Conservation (phyloP, 495 filamentous ascomycete species). For the Aspergillus carlsbadensis region DNA sequence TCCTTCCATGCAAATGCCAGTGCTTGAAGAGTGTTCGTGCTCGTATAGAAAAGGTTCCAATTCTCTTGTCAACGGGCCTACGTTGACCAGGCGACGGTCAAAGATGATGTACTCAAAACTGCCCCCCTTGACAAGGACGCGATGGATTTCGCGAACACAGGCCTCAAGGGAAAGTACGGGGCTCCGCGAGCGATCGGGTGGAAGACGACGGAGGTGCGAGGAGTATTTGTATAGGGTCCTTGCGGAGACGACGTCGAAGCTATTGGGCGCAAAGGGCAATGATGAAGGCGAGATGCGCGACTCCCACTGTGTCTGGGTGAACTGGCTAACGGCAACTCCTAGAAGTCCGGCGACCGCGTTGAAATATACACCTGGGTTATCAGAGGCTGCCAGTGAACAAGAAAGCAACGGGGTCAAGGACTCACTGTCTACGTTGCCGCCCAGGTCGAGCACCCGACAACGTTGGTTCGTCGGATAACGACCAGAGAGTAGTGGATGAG, state of each 20-base stretch:
- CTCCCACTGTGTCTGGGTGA: neutral
- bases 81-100: neutral
- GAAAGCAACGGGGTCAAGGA: neutral
- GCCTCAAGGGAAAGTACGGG: neutral
- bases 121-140: neutral
- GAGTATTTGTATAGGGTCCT: neutral
- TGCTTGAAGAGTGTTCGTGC: neutral
- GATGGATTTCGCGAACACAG: neutral
- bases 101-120: slow-evolving; percentile 3
- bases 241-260: slow-evolving; percentile 5
- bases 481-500: slow-evolving; percentile 1
- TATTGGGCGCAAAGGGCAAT: neutral
- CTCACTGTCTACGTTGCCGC: neutral
- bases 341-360: neutral
- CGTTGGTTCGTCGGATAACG: neutral
- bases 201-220: neutral
- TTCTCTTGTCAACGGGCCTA: neutral
- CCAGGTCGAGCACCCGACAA: slow-evolving; percentile 2
- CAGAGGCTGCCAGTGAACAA: neutral
- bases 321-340: neutral
- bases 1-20: too few species aligned
- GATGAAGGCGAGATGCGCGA: neutral
- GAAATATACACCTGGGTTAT: neutral
- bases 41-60: neutral
- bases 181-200: neutral